Evolutionary conservation across 2,329 filamentous ascomycete species (phyloP), one percentile per base, ranked within the genome.

Genomic region (Arthrobotrys megalospora): DNA sequence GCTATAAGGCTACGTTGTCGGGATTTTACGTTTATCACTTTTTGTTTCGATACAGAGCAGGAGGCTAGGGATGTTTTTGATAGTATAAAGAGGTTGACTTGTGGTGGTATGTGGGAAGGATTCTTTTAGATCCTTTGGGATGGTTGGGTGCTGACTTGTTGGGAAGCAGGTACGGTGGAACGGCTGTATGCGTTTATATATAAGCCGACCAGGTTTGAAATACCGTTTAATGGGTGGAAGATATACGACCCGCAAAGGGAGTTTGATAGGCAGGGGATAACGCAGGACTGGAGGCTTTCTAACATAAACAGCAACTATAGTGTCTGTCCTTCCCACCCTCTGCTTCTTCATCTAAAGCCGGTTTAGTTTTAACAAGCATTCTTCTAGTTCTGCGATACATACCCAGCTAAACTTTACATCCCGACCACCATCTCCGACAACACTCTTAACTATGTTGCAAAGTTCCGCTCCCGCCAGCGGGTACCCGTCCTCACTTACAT

Each of bases 351-450:
- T 19, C 11, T 19, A 64, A 34, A 5, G 32, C 5, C n/a, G 16
- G 62, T 38, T 21, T 6, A 1, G 16, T 19, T 21, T 38, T 65
- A 14, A 52, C 63, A 32, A 8, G n/a, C 48, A 34, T 8, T 24
- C 55, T 62, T 2, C 2, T 77, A 85, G 86, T 98, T 97, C 83
- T 97, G 94, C 64, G 91, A 94, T 28, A 98, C 96, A 1, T 99
- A 99, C 83, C 96, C 96, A 11, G 90, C 91, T 2, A 83, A 97
- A 55, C 87, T 99, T 24, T 91, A 91, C 10, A 94, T 99, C 16
- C 96, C 96, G 21, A 90, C 91, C 24, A 90, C 89, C 75, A 97
- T 99, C 81, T 98, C 95, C n/a, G 96, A 99, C 85, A 97, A 96
- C 82, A 94, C 95, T 58, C 89, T 99, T 62, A 97, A 97, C 83